Percentiles rank a stretch among this genome's conserved stretches.
These are phyloP conservation scores for Trichoderma koningii DNA, from an alignment of 2,329 filamentous ascomycete genomes.

Conservation along the genomic window DNA sequence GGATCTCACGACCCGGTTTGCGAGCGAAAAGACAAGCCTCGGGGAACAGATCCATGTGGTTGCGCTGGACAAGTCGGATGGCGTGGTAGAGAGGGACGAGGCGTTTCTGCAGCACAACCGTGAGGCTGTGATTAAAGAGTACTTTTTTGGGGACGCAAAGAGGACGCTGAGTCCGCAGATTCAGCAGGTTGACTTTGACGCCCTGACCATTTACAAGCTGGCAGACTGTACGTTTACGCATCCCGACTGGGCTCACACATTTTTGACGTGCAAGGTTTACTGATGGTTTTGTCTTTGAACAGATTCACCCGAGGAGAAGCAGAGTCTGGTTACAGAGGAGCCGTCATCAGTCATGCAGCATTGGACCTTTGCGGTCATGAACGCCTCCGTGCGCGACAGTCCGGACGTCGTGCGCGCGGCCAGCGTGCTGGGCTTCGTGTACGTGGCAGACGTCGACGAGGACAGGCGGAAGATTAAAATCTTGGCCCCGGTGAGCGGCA, in stretches of 20 bases:
- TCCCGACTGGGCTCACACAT: too few relatives aligned
- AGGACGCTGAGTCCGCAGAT: constrained; percentile 84
- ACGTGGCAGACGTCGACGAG: constrained; percentile 88
- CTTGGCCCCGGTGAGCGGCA: constrained; percentile 79
- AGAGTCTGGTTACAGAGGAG: constrained; percentile 63
- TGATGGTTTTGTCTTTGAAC: background rate
- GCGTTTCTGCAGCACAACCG: constrained; percentile 71
- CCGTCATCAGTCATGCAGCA: constrained; percentile 72
- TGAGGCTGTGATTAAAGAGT: constrained; percentile 80
- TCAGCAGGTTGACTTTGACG: constrained; percentile 77
- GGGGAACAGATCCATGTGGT: constrained; percentile 75
- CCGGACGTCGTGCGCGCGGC: constrained; percentile 75
- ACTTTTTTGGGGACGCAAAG: constrained; percentile 85
- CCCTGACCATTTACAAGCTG: constrained; percentile 72
- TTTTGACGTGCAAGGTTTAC: background rate
- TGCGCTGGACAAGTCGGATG: constrained; percentile 80
- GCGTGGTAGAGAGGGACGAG: constrained; percentile 75
- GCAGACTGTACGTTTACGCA: constrained; percentile 54
- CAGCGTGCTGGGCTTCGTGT: constrained; percentile 88
- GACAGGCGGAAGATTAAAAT: constrained; percentile 78
- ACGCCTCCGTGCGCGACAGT: constrained; percentile 68
- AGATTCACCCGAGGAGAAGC: constrained; percentile 35
- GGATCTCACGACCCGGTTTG: constrained; percentile 72
- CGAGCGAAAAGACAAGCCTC: constrained; percentile 53
- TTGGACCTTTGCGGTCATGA: constrained; percentile 81